These are phyloP conservation scores for Neocucurbitaria cava DNA, from an alignment of 2,329 filamentous ascomycete genomes.

Conservation along the genomic window DNA sequence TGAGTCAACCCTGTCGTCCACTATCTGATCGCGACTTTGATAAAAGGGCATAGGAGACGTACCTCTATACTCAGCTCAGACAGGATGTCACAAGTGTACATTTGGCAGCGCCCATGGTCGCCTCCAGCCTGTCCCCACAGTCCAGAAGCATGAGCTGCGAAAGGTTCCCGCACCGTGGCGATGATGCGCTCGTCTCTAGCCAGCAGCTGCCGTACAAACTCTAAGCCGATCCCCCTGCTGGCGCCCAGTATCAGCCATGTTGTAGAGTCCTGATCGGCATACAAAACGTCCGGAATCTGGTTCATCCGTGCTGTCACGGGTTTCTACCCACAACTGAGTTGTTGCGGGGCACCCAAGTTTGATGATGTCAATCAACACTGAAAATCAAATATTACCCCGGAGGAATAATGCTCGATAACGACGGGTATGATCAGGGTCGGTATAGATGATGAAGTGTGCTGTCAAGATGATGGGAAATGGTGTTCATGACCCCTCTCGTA, in stretches of 20 bases:
- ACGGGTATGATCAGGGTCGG: conserved; percentile 1
- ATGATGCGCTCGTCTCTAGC: conserved; percentile 57
- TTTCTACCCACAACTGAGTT: conserved; percentile 2
- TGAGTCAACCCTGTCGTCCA: not conserved
- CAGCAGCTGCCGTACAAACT: conserved; percentile 61
- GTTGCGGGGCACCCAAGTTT: conserved; percentile 16
- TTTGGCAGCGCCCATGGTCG: conserved; percentile 56
- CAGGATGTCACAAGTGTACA: conserved; percentile 62
- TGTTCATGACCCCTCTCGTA: conserved; percentile 6
- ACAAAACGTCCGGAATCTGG: conserved; percentile 53
- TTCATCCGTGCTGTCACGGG: conserved; percentile 41
- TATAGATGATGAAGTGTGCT: conserved; percentile 7
- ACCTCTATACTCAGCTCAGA: conserved; percentile 59
- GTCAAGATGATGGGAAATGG: conserved; percentile 13
- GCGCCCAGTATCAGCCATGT: conserved; percentile 58
- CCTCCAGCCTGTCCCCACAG: conserved; percentile 52
- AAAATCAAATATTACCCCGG: not conserved
- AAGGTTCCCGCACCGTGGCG: conserved; percentile 58
- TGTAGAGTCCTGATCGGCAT: conserved; percentile 49
- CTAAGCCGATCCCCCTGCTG: conserved; percentile 58
- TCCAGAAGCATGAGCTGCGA: conserved; percentile 48
- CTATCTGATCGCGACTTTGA: not conserved
- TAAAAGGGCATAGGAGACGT: conserved; percentile 15
- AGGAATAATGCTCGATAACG: not conserved
- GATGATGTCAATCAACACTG: conserved; percentile 18